Conservation (phyloP, 345 rosid species). For the Hibiscus mutabilis region DNA sequence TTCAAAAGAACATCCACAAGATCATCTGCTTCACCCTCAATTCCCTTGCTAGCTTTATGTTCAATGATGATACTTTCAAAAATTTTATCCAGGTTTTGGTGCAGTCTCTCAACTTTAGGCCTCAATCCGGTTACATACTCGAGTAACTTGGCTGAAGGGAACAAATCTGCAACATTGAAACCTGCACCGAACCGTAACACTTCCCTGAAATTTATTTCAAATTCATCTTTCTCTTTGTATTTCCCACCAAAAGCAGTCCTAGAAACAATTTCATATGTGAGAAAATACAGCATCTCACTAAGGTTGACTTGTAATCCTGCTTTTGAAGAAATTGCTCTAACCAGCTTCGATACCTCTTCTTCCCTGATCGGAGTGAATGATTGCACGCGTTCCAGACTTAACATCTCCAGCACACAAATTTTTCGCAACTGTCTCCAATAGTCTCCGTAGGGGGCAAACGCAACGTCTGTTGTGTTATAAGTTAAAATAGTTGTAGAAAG, state of each 20-base stretch:
- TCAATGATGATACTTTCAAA: background rate
- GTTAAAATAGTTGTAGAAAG: background rate
- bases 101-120: constrained; percentile 1
- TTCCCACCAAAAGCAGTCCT: constrained; percentile 6
- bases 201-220: background rate
- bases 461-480: background rate
- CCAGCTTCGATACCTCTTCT: background rate
- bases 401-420: constrained; percentile 11
- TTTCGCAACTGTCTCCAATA: constrained; percentile 16
- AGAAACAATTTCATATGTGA: background rate
- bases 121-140: background rate
- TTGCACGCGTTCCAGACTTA: constrained; percentile 6
- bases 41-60: background rate
- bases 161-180: background rate
- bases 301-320: background rate
- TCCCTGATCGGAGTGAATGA: background rate
- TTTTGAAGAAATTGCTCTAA: background rate
- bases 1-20: constrained; percentile 9
- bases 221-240: background rate
- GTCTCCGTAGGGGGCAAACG: background rate
- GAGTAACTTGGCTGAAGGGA: background rate
- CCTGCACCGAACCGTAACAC: background rate
- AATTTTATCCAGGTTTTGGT: background rate
- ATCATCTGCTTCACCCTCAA: background rate
- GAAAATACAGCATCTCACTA: background rate